These are phyloP conservation scores for Paraphoma chrysanthemicola DNA, from an alignment of 2,329 filamentous ascomycete species.

Conservation along the genomic window DNA sequence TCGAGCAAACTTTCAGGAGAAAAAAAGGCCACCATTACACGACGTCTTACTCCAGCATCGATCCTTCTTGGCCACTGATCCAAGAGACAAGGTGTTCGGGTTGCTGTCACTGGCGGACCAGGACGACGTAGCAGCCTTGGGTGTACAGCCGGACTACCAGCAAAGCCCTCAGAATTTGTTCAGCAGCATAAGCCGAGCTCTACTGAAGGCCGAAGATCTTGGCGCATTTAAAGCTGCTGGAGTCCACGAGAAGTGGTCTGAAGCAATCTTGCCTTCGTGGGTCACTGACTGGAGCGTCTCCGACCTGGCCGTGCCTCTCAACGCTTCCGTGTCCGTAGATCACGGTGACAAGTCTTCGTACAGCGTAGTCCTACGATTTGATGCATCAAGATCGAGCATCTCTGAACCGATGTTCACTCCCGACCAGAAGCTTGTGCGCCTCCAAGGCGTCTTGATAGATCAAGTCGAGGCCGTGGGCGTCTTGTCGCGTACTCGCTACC, in stretches of 20 bases:
- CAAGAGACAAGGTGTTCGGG: constrained; percentile 22
- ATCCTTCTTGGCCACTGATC: constrained; percentile 15
- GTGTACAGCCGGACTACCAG: constrained; percentile 10
- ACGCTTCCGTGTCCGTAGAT: neutral
- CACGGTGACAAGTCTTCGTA: neutral
- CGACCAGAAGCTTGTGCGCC: constrained; percentile 4
- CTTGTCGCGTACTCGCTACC: constrained; percentile 12
- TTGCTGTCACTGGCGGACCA: constrained; percentile 12
- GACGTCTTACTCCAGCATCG: constrained; percentile 10
- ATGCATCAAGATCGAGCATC: constrained; percentile 1
- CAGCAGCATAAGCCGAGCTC: constrained; percentile 1
- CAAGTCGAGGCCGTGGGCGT: constrained; percentile 9
- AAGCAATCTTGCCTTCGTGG: constrained; percentile 16
- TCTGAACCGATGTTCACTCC: neutral
- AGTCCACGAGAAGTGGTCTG: constrained; percentile 1
- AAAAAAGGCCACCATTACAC: constrained; percentile 5
- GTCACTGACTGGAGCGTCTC: constrained; percentile 21
- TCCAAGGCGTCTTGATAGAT: constrained; percentile 11
- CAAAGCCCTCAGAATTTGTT: constrained; percentile 12
- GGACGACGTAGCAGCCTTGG: constrained; percentile 2
- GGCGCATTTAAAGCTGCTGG: constrained; percentile 9
- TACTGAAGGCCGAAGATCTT: constrained; percentile 6
- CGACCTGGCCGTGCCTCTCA: constrained; percentile 9
- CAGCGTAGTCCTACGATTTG: neutral
- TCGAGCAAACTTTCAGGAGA: constrained; percentile 5